Conservation (phyloP, 768 basidiomycete genomes). For the Leccinum arenicola region DNA sequence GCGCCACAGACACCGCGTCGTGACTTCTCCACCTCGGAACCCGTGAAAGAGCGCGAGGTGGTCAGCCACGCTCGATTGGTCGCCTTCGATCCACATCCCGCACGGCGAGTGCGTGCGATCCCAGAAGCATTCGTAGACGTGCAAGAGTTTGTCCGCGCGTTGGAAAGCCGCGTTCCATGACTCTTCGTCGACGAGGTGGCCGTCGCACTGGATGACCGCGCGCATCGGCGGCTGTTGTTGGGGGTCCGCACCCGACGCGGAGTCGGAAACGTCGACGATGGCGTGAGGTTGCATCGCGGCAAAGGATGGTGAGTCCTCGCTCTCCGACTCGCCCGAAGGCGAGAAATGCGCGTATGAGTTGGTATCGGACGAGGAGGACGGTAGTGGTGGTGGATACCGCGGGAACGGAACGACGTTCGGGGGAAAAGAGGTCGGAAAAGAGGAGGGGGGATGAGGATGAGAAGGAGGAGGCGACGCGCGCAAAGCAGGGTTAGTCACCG, state of each 20-base stretch:
- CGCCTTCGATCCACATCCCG: constrained; percentile 35
- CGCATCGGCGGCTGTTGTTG: constrained; percentile 10
- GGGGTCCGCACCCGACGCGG: not conserved
- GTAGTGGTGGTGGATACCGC: constrained; percentile 14
- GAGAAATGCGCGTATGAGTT: constrained; percentile 14
- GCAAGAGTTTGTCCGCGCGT: constrained; percentile 21
- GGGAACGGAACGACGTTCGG: constrained; percentile 16
- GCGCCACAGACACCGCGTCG: constrained; percentile 31
- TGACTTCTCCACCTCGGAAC: constrained; percentile 30
- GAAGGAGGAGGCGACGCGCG: constrained; percentile 17
- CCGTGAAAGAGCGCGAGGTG: constrained; percentile 31
- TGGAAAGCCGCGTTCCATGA: constrained; percentile 24
- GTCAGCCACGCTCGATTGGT: constrained; percentile 32
- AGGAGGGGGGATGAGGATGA: not conserved
- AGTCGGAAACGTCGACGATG: constrained; percentile 19
- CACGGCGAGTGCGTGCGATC: constrained; percentile 23
- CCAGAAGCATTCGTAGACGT: constrained; percentile 34
- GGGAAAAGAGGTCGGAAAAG: constrained; percentile 13
- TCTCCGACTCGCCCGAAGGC: constrained; percentile 24
- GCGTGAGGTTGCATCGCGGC: constrained; percentile 14
- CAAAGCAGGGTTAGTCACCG: constrained; percentile 27
- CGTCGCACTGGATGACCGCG: constrained; percentile 25
- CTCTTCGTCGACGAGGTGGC: constrained; percentile 27
- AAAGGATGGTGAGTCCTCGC: constrained; percentile 16
- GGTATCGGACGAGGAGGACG: constrained; percentile 8